Base-by-base conservation (phyloP, 1,139 yeast species). In the Kodamaea anthophila region DNA sequence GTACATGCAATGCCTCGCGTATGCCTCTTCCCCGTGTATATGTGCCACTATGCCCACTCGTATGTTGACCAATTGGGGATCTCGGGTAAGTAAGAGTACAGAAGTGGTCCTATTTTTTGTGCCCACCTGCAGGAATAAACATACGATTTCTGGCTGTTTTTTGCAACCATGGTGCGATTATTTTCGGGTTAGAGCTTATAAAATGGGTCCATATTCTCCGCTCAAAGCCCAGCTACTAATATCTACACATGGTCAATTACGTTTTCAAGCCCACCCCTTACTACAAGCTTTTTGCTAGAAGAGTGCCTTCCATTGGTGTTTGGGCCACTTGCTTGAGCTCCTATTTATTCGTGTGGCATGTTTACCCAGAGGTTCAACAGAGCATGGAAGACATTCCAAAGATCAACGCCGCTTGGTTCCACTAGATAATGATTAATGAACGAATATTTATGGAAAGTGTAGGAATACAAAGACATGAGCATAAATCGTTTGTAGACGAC, bases 321-420 rank as follows among this genome's bases (percentile, higher is more conserved):
- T 62, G 69, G 68, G 61, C 51, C 10, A 27, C 45, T 20, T 58
- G 60, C 9, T 34, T 64, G n/a, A 48, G 42, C 2, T 24, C 43
- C 18, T 56, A 62, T 42, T 52, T 64, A 35, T 58, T 56, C 13
- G 62, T 69, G 67, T 69, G 70, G 11, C 65, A 58, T 35, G 40
- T 47, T 12, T 46, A 40, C 42, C 51, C 50, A 21, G 46, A 41
- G 13, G 38, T 34, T 8, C 44, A 52, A 23, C 58, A 61, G 41
- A 51, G 33, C 25, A 29, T 35, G 18, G 40, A 51, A 36, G 21
- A 51, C 27, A 68, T 50, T 18, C 68, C 65, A 10, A 40, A 42
- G 11, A 53, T 41, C 26, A 54, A 55, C 31, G 15, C 18, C 11
- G 24, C 18, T 8, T 32, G 31, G 32, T 28, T 32, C 15, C 24